phyloP scores from a whole-genome alignment of 495 filamentous ascomycete genomes.

The Copromyces sp. region DNA sequence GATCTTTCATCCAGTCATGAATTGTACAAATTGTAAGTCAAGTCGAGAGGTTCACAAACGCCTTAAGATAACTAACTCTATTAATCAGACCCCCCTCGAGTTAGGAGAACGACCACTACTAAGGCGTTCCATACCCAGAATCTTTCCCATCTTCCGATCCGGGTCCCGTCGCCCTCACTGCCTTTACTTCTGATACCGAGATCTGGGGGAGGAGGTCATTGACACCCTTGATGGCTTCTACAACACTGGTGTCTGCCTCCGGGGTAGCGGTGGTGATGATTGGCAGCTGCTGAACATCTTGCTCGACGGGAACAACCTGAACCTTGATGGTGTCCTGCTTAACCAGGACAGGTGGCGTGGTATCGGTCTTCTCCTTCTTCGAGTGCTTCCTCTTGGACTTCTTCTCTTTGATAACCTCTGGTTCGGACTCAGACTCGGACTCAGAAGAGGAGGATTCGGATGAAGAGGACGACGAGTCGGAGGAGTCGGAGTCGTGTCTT shows the following conservation, averaged over 20 bases:
- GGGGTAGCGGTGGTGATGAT: neutral
- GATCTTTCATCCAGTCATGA: neutral
- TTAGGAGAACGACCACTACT: neutral
- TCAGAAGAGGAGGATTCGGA: slow-evolving; percentile 5
- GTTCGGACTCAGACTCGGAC: slow-evolving; percentile 8
- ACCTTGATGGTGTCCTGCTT: slow-evolving; percentile 5
- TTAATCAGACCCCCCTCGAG: neutral
- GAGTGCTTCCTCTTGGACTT: slow-evolving; percentile 1
- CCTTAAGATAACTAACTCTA: neutral
- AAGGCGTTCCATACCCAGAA: slow-evolving; percentile 24
- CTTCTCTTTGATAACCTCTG: slow-evolving; percentile 8
- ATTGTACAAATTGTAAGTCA: neutral
- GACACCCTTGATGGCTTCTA: neutral
- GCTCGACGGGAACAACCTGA: neutral
- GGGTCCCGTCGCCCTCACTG: neutral
- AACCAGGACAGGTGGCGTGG: neutral
- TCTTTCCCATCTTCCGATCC: slow-evolving; percentile 16
- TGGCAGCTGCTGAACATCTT: neutral
- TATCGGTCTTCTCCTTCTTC: neutral
- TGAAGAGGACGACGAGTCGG: slow-evolving; percentile 2
- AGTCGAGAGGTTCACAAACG: neutral
- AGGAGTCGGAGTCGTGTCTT: slow-evolving; percentile 4
- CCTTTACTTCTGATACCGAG: neutral
- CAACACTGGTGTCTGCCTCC: slow-evolving; percentile 6
- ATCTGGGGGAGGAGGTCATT: neutral